phyloP scores from a whole-genome alignment of 768 basidiomycete genomes.

The Sarcodon sp. region DNA sequence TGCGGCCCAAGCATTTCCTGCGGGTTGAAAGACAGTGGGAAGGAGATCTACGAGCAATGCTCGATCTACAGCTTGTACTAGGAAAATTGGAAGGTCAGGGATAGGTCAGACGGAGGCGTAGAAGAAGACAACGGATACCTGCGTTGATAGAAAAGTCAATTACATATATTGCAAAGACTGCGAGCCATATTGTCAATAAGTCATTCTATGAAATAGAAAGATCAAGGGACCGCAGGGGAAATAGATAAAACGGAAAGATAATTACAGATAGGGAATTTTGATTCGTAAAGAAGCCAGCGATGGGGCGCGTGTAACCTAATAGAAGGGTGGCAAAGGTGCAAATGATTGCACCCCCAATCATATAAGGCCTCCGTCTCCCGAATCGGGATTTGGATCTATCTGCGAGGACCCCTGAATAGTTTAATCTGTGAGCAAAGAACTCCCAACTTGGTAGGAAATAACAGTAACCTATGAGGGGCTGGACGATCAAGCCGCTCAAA shows the following conservation, averaged over 20 bases:
- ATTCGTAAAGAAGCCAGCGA: slow-evolving; percentile 37
- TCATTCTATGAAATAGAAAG: slow-evolving; percentile 32
- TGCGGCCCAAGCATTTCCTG: slow-evolving; percentile 92
- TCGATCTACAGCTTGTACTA: slow-evolving; percentile 84
- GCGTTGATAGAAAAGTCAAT: slow-evolving; percentile 58
- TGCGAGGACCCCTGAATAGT: slow-evolving; percentile 43
- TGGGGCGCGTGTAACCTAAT: slow-evolving; percentile 67
- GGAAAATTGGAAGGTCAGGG: slow-evolving; percentile 17
- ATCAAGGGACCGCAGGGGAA: slow-evolving; percentile 13
- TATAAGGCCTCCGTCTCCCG: slow-evolving; percentile 80
- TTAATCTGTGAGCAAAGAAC: background rate
- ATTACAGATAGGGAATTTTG: slow-evolving; percentile 20
- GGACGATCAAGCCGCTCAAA: slow-evolving; percentile 79
- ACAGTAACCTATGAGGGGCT: slow-evolving; percentile 70
- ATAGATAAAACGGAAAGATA: slow-evolving; percentile 1
- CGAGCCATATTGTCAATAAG: slow-evolving; percentile 59
- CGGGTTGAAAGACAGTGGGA: slow-evolving; percentile 60
- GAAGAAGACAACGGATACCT: slow-evolving; percentile 16
- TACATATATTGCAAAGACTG: slow-evolving; percentile 55
- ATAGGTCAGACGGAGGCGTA: slow-evolving; percentile 25
- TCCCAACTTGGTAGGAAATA: no score
- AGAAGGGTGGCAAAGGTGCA: slow-evolving; percentile 66
- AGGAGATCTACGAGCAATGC: slow-evolving; percentile 83
- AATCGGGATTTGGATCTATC: slow-evolving; percentile 77
- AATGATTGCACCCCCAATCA: slow-evolving; percentile 56